Percentiles rank a stretch among this genome's conserved stretches.
phyloP scores from a whole-genome alignment of 1,284 basidiomycete genomes.

The Xerocomus nothofagi region DNA sequence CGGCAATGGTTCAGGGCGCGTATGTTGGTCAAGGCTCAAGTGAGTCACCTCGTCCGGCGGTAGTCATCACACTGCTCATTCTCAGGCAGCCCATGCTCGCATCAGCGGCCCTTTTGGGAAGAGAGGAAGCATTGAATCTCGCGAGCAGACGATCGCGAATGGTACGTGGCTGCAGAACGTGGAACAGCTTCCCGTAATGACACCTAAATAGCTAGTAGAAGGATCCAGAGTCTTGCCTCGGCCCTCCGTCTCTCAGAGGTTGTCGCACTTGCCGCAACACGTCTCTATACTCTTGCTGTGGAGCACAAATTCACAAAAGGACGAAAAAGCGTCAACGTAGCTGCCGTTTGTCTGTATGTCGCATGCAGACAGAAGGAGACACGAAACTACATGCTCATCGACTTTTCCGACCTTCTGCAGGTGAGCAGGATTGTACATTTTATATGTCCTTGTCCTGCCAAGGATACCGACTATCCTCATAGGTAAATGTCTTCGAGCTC shows the following conservation, averaged over 20 bases:
- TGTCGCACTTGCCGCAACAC: slow-evolving; percentile 79
- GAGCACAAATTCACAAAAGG: slow-evolving; percentile 95
- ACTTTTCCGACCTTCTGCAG: slow-evolving; percentile 92
- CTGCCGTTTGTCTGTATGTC: slow-evolving; percentile 94
- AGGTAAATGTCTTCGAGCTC: slow-evolving; percentile 98
- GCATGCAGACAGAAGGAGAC: slow-evolving; percentile 92
- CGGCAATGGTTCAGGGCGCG: slow-evolving; percentile 93
- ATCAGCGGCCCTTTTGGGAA: slow-evolving; percentile 81
- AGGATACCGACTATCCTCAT: slow-evolving; percentile 8
- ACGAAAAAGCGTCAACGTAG: slow-evolving; percentile 88
- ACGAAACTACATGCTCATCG: slow-evolving; percentile 95
- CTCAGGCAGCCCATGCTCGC: slow-evolving; percentile 65
- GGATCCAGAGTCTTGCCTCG: slow-evolving; percentile 79
- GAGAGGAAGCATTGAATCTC: slow-evolving; percentile 71
- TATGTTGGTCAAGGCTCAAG: slow-evolving; percentile 93
- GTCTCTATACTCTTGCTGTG: slow-evolving; percentile 92
- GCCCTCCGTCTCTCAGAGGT: slow-evolving; percentile 79
- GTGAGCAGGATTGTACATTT: slow-evolving; percentile 42
- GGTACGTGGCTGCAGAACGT: slow-evolving; percentile 46
- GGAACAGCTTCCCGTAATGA: background rate
- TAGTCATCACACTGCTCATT: slow-evolving; percentile 1
- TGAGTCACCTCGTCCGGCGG: slow-evolving; percentile 45
- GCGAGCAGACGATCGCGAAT: slow-evolving; percentile 88
- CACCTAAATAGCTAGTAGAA: slow-evolving; percentile 62
- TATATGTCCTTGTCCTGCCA: background rate